Base-by-base conservation (phyloP, 371 early-diverging fungal genomes). In the Choanephora cucurbitarum region DNA sequence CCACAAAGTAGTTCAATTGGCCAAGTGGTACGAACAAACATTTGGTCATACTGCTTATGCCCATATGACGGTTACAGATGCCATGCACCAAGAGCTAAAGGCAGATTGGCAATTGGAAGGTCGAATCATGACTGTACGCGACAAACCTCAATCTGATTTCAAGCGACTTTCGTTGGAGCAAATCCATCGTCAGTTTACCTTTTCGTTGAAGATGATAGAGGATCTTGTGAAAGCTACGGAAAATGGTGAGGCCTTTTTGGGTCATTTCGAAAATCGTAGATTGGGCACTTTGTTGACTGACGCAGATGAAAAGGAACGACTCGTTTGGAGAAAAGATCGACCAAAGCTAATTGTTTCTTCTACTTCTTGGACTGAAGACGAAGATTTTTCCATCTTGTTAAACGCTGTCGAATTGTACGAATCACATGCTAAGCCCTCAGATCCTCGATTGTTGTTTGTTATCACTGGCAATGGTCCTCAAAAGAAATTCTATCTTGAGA, bases 281-380 rank as follows among this genome's bases (percentile, higher is more conserved):
- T 52, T 69, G 22, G 70, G 64, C 14, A 82, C 84, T 0, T 60
- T 87, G 17, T 61, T 70, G 46, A 82, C 81, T 6, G 56, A 70
- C 40, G 55, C 67, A 14, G 60, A 64, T n/a, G 46, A 58, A 15
- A 62, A 60, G 13, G 56, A 61, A 5, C 54, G 57, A 4, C 51
- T 63, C 21, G 76, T 72, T 56, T 75, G 66, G 82, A 44, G 57
- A 67, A 10, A 55, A 24, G 58, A 67, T 55, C 77, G 92, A 42
- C 89, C 90, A 1, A 78, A 80, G 47, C 63, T 97, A 50, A 69
- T 97, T 47, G 89, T 97, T 5, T 92, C 90, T 56, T 88, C 90
- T 60, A 96, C 97, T n/a, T 89, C 90, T 59, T 98, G 96, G 96
- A 98, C 98, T 0, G 88, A 88, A 33, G 98, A 97, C 69, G 98